phyloP scores from a whole-genome alignment of 768 basidiomycete genomes.

The Lactifluus piperatus region DNA sequence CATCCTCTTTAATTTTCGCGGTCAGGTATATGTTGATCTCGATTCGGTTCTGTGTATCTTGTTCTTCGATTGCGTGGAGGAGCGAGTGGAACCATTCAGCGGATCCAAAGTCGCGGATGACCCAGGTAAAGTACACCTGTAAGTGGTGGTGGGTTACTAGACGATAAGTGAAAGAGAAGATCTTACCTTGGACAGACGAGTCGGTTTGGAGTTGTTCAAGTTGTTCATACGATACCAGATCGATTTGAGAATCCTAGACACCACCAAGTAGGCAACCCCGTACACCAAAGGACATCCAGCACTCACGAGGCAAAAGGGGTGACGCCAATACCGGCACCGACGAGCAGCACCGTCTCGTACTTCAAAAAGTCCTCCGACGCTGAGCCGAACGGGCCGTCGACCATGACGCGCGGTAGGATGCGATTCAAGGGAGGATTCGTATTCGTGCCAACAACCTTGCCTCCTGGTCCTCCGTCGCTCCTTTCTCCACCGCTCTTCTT shows the following conservation, averaged over 20 bases:
- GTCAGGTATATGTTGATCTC: slow-evolving; percentile 95
- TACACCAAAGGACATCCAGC: slow-evolving; percentile 22
- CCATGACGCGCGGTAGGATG: slow-evolving; percentile 84
- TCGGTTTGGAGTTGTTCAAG: slow-evolving; percentile 62
- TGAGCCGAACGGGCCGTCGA: slow-evolving; percentile 92
- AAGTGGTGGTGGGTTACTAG: not conserved
- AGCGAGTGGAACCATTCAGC: slow-evolving; percentile 95
- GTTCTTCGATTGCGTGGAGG: slow-evolving; percentile 86
- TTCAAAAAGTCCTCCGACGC: slow-evolving; percentile 89
- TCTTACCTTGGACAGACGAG: slow-evolving; percentile 71
- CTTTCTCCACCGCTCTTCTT: slow-evolving; percentile 39
- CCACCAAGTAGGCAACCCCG: not conserved
- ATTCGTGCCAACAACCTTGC: slow-evolving; percentile 52
- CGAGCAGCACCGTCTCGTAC: slow-evolving; percentile 80
- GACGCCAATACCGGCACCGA: slow-evolving; percentile 93
- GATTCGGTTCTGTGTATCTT: slow-evolving; percentile 76
- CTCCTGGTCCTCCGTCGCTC: slow-evolving; percentile 34
- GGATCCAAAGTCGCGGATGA: slow-evolving; percentile 84
- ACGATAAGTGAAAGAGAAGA: not conserved
- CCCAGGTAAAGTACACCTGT: slow-evolving; percentile 88
- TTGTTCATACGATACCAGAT: slow-evolving; percentile 98
- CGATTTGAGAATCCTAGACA: slow-evolving; percentile 64
- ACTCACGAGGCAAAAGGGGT: slow-evolving; percentile 92
- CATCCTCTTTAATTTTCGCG: slow-evolving; percentile 83
- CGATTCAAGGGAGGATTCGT: slow-evolving; percentile 56